phyloP scores from a whole-genome alignment of 2,329 filamentous ascomycete genomes.

The Trichophyton rubrum region DNA sequence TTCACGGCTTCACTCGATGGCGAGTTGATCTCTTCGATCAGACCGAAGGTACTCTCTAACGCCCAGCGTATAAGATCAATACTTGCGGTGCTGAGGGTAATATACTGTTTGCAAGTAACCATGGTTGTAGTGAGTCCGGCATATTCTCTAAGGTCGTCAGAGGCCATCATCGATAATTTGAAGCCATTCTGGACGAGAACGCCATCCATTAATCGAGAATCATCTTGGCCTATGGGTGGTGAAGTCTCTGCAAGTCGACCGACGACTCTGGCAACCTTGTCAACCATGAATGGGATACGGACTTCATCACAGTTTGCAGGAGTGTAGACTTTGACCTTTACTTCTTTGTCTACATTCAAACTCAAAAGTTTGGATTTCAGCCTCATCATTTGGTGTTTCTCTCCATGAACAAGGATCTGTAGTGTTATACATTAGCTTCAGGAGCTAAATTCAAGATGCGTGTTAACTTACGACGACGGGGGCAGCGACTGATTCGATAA shows the following conservation, averaged over 20 bases:
- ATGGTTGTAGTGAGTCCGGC: slow-evolving; percentile 93
- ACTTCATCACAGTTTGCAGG: slow-evolving; percentile 92
- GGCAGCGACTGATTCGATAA: slow-evolving; percentile 86
- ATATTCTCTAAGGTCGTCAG: slow-evolving; percentile 89
- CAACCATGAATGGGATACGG: slow-evolving; percentile 84
- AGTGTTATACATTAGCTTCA: background rate
- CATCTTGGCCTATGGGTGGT: slow-evolving; percentile 43
- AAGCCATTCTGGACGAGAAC: slow-evolving; percentile 97
- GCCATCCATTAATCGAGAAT: slow-evolving; percentile 61
- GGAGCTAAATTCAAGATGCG: background rate
- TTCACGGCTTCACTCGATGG: slow-evolving; percentile 11
- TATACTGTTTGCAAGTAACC: slow-evolving; percentile 80
- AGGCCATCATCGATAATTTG: slow-evolving; percentile 91
- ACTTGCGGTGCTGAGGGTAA: slow-evolving; percentile 76
- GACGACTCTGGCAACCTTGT: slow-evolving; percentile 93
- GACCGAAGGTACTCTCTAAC: slow-evolving; percentile 84
- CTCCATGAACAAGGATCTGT: slow-evolving; percentile 89
- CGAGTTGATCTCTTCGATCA: slow-evolving; percentile 47
- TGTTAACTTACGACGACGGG: slow-evolving; percentile 66
- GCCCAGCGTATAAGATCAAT: slow-evolving; percentile 89
- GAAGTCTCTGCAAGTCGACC: slow-evolving; percentile 77
- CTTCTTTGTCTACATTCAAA: slow-evolving; percentile 68
- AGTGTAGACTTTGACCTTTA: slow-evolving; percentile 83
- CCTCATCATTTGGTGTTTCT: slow-evolving; percentile 96
- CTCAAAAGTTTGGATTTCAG: slow-evolving; percentile 88